phyloP scores from a whole-genome alignment of 441 rosid species.

The Daphne laureola region DNA sequence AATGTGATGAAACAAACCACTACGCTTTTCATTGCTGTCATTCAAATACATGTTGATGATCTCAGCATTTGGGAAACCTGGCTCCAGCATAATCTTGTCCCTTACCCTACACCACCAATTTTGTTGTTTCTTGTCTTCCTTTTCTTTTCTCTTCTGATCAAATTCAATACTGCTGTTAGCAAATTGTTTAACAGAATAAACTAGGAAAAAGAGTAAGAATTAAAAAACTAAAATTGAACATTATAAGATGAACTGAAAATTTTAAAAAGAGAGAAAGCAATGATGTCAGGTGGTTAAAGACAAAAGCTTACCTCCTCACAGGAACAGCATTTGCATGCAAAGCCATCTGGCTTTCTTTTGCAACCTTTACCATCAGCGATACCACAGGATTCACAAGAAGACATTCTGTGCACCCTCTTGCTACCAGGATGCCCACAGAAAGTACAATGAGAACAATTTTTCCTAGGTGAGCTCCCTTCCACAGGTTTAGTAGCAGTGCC shows the following conservation, averaged over 20 bases:
- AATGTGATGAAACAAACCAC: constrained; percentile 27
- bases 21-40: constrained; percentile 30
- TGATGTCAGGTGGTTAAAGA: neutral
- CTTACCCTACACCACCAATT: constrained; percentile 68
- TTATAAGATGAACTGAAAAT: neutral
- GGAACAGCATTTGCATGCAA: constrained; percentile 54
- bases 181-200: neutral
- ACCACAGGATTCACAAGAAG: constrained; percentile 53
- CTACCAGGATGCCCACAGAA: constrained; percentile 87
- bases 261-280: neutral
- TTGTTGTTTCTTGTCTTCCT: constrained; percentile 47
- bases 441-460: constrained; percentile 62
- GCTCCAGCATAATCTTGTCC: constrained; percentile 42
- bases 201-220: neutral
- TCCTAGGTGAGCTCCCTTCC: constrained; percentile 30
- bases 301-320: constrained; percentile 41
- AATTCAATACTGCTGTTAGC: constrained; percentile 7
- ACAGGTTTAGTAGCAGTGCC: constrained; percentile 23
- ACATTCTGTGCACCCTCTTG: constrained; percentile 54
- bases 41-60: constrained; percentile 63
- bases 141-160: constrained; percentile 40
- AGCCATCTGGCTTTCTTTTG: constrained; percentile 44
- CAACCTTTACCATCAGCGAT: constrained; percentile 38
- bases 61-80: constrained; percentile 59
- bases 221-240: neutral